Percentiles rank a stretch among this genome's conserved stretches.
Conservation (phyloP, 345 rosid genomes). For the Gossypium turneri region DNA sequence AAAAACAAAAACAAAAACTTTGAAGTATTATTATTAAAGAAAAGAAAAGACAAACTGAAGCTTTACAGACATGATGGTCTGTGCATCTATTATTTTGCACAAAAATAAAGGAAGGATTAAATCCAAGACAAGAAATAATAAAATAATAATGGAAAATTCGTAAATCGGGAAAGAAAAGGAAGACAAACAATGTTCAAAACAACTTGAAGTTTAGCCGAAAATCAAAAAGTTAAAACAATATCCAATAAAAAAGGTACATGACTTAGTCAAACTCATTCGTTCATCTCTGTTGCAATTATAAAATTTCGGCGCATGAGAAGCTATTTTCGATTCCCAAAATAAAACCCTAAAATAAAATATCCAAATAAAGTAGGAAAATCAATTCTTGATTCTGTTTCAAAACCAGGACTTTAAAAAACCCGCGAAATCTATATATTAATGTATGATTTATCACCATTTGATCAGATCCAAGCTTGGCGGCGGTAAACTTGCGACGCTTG, state of each 20-base stretch:
- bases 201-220: constrained; percentile 30
- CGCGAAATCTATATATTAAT: background rate
- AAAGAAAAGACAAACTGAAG: constrained; percentile 43
- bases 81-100: constrained; percentile 36
- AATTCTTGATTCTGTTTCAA: background rate
- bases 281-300: constrained; percentile 34
- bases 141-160: constrained; percentile 14
- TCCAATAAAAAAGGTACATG: constrained; percentile 20
- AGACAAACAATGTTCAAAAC: constrained; percentile 25
- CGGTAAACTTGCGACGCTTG: constrained; percentile 36
- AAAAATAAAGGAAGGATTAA: constrained; percentile 21
- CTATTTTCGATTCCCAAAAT: constrained; percentile 14
- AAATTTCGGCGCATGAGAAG: constrained; percentile 50
- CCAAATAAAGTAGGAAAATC: background rate
- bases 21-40: constrained; percentile 12
- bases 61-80: constrained; percentile 54
- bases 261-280: constrained; percentile 60
- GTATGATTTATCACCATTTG: constrained; percentile 38
- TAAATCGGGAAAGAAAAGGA: constrained; percentile 25
- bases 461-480: constrained; percentile 50
- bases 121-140: constrained; percentile 27
- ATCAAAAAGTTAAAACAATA: constrained; percentile 31
- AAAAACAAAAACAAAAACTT: background rate
- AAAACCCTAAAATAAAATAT: background rate
- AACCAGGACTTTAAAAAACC: background rate